phyloP scores from a whole-genome alignment of 345 rosid species.

The Eucalyptus tenuipes region DNA sequence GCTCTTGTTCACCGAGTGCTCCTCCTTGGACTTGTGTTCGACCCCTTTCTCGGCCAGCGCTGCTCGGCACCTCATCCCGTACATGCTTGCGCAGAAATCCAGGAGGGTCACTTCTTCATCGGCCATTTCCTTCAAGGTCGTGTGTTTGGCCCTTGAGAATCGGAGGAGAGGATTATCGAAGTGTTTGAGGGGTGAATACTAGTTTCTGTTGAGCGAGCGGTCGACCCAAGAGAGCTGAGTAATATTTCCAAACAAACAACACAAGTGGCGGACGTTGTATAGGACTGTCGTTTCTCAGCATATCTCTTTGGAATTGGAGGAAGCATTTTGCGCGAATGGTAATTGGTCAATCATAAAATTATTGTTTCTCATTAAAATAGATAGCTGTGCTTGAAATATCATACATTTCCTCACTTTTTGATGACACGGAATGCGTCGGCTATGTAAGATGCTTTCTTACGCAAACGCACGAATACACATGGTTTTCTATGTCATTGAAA shows the following conservation, averaged over 20 bases:
- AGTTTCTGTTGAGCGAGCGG: neutral
- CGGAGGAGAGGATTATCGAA: neutral
- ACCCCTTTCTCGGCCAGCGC: conserved; percentile 8
- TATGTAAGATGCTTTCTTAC: neutral
- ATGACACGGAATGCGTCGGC: neutral
- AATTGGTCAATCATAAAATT: neutral
- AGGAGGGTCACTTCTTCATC: neutral
- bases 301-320: neutral
- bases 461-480: neutral
- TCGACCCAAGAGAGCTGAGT: neutral
- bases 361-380: neutral
- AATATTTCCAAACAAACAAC: neutral
- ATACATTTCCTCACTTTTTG: neutral
- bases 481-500: neutral
- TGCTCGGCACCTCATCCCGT: conserved; percentile 8
- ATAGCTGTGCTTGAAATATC: neutral
- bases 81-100: conserved; percentile 15
- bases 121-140: neutral
- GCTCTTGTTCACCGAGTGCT: conserved; percentile 10
- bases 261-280: neutral
- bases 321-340: neutral
- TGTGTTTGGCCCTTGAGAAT: neutral
- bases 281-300: neutral
- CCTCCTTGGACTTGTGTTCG: neutral
- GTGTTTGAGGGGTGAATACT: neutral